Evolutionary conservation across 1,139 yeast genomes (phyloP), one percentile per base, ranked within the genome.

Genomic region (Magnusiomyces starmeri): DNA sequence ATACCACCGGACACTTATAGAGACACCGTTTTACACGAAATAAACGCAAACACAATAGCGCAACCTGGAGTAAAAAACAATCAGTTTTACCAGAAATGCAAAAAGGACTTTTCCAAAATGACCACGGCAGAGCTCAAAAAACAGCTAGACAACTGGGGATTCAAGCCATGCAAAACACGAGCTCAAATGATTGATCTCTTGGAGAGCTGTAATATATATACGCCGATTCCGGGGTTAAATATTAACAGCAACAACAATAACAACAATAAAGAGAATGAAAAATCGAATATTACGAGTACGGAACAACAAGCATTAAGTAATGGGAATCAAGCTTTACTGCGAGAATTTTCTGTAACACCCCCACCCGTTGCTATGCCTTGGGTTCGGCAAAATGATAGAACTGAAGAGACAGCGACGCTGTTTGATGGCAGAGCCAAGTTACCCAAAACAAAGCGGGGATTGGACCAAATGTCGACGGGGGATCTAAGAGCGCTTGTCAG

Each of bases 141-240:
- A 3, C 54, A 51, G 35, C 40, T 51, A 4, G 51, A 51, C 32
- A 37, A 48, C 14, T 51, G 54, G 54, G 54, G 54, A 21, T 51
- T 51, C 34, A 51, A 51, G 21, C 49, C 54, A 3, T 47, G 49
- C 7, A 24, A 25, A 14, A 32, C 49, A 6, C 48, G 54, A 43
- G 44, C 41, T 16, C 43, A 34, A 9, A 51, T 48, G 49, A 27
- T 51, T 16, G 40, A 48, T 18, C 43, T 51, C 6, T 35, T 51
- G 46, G 26, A 51, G 26, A 51, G 54, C 43, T 48, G 51, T 40
- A 48, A 43, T 14, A 47, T 51, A 6, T 43, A 26, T 16, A n/a
- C 39, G 20, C 50, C 45, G 26, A 22, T 43, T 24, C 27, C 43
- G 14, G 43, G 25, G 14, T 14, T n/a, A 4, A 18, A 14, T 7